phyloP scores from a whole-genome alignment of 768 basidiomycete species.

The Termitomyces sp. region DNA sequence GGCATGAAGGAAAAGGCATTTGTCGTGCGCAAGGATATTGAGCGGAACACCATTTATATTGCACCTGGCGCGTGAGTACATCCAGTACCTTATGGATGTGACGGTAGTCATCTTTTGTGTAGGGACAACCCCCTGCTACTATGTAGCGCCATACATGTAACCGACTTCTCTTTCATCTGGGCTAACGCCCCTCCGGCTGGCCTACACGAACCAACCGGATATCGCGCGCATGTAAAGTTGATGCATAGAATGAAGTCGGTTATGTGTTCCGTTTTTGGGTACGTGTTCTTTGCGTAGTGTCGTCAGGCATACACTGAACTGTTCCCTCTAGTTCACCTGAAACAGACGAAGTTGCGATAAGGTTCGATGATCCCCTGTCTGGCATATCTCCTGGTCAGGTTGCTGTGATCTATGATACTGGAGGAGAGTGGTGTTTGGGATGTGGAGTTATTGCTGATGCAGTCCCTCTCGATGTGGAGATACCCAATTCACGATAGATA shows the following conservation, averaged over 20 bases:
- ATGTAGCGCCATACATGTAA: conserved; percentile 32
- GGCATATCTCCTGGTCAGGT: conserved; percentile 81
- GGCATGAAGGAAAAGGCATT: conserved; percentile 65
- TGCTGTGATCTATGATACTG: conserved; percentile 64
- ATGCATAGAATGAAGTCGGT: conserved; percentile 66
- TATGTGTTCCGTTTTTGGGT: conserved; percentile 52
- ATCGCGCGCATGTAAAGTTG: conserved; percentile 52
- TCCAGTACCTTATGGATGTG: background rate
- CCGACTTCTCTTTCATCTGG: conserved; percentile 79
- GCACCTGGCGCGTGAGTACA: conserved; percentile 67
- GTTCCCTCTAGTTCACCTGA: conserved; percentile 11
- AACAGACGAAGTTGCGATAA: conserved; percentile 33
- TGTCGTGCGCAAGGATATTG: conserved; percentile 67
- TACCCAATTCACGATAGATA: too few relatives aligned
- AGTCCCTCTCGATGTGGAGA: background rate
- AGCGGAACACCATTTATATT: conserved; percentile 66
- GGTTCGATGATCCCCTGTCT: conserved; percentile 56
- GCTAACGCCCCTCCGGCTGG: conserved; percentile 47
- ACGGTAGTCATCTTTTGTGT: background rate
- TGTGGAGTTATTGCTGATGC: conserved; percentile 60
- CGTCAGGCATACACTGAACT: conserved; percentile 8
- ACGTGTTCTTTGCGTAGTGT: conserved; percentile 11
- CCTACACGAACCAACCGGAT: conserved; percentile 39
- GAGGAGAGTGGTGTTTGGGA: conserved; percentile 77
- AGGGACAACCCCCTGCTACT: conserved; percentile 64